Percentiles rank a stretch among this genome's conserved stretches.
These are phyloP conservation scores for Amphirosellinia nigrospora DNA, from an alignment of 495 filamentous ascomycete genomes.

Conservation along the genomic window DNA sequence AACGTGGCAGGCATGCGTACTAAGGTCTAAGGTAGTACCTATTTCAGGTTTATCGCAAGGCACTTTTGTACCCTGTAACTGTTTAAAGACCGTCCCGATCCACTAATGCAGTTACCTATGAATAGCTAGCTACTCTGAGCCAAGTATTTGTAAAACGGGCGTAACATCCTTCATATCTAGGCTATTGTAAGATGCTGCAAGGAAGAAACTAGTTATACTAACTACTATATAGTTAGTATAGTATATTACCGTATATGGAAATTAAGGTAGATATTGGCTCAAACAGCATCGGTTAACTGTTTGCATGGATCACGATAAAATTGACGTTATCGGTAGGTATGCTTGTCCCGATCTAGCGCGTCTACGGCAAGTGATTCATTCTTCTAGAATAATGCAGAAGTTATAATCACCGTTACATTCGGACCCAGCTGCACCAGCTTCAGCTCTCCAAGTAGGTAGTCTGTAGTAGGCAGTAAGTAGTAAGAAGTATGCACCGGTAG, in stretches of 20 bases:
- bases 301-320: background rate
- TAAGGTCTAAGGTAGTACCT: background rate
- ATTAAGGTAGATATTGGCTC: background rate
- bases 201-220: too few relatives aligned
- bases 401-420: background rate
- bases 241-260: slow-evolving; percentile 1
- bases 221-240: background rate
- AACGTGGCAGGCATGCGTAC: slow-evolving; percentile 4
- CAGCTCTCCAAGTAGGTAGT: too few relatives aligned
- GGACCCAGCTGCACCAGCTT: too few relatives aligned
- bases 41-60: background rate
- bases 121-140: background rate
- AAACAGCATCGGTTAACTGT: background rate
- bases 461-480: background rate
- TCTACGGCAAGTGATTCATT: background rate
- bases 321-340: background rate
- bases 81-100: background rate
- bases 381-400: background rate
- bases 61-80: background rate
- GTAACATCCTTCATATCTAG: slow-evolving; percentile 14
- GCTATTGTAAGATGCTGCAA: too few relatives aligned
- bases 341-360: background rate
- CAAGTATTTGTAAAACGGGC: slow-evolving; percentile 9
- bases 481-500: background rate
- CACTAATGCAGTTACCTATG: background rate